Evolutionary conservation across 1,284 basidiomycete genomes (phyloP).

Genomic region (Salmacisia buchloeana): DNA sequence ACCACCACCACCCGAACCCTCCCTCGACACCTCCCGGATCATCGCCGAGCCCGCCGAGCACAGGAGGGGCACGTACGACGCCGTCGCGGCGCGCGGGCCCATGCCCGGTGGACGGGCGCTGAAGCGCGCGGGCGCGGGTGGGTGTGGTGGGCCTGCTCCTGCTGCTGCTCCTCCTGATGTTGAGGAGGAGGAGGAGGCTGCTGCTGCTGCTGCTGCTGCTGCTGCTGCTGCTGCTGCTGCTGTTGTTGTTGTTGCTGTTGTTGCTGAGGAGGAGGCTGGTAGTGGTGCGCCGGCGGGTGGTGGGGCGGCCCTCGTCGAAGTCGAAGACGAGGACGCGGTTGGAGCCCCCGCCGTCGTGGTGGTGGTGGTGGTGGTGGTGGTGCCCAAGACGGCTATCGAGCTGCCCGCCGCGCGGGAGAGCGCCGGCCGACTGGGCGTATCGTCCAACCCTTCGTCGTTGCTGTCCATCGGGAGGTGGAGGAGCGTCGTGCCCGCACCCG

Average conservation of each 20-base stretch:
- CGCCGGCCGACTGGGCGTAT: neutral
- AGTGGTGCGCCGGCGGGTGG: too few relatives aligned
- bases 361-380: neutral
- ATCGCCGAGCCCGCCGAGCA: neutral
- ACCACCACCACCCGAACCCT: too few relatives aligned
- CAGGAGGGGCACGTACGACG: neutral
- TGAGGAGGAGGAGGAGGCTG: neutral
- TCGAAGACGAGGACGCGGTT: neutral
- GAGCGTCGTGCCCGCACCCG: neutral
- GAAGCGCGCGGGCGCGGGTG: neutral
- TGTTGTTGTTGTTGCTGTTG: too few relatives aligned
- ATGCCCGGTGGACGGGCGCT: neutral
- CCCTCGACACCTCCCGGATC: constrained; percentile 2
- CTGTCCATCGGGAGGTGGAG: too few relatives aligned
- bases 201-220: too few relatives aligned
- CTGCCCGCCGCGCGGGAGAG: neutral
- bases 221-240: too few relatives aligned
- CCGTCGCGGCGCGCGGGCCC: neutral
- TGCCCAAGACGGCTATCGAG: neutral
- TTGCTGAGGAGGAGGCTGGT: neutral
- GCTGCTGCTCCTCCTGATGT: too few relatives aligned
- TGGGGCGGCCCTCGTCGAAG: neutral
- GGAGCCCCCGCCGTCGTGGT: neutral
- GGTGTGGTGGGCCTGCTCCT: neutral
- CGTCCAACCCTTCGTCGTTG: neutral